A percentile compares a stretch with the other conserved stretches of the same genome.
phyloP scores from a whole-genome alignment of 2,329 filamentous ascomycete genomes.

The Gliomastix tumulicola region DNA sequence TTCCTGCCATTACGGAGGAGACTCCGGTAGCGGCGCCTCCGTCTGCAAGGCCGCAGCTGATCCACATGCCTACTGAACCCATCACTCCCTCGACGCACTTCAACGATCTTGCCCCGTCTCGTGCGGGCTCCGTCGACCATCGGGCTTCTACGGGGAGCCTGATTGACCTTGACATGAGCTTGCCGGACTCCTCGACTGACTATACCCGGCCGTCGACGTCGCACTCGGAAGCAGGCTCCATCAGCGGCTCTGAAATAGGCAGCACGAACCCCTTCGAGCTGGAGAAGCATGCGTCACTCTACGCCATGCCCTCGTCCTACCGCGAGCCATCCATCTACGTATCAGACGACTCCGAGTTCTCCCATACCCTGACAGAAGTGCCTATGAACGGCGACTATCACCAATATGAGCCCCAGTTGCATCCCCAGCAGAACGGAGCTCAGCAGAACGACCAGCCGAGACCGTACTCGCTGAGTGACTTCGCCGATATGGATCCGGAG shows the following conservation, averaged over 20 bases:
- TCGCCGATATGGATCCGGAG: constrained; percentile 31
- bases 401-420: constrained; percentile 5
- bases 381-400: constrained; percentile 8
- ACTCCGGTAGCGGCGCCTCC: constrained; percentile 10
- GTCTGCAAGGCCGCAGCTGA: constrained; percentile 31
- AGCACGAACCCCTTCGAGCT: constrained; percentile 54
- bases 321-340: constrained; percentile 56
- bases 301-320: constrained; percentile 29
- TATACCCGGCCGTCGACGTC: constrained; percentile 49
- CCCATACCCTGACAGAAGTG: constrained; percentile 15
- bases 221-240: constrained; percentile 49
- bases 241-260: constrained; percentile 49
- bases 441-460: constrained; percentile 7
- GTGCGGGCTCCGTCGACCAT: constrained; percentile 22
- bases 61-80: constrained; percentile 46
- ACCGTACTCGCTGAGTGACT: constrained; percentile 31
- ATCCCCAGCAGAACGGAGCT: constrained; percentile 2
- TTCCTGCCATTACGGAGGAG: constrained; percentile 20
- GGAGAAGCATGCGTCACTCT: constrained; percentile 54
- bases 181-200: constrained; percentile 44
- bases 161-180: constrained; percentile 49
- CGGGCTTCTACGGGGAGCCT: constrained; percentile 36
- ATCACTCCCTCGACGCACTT: constrained; percentile 30
- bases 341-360: constrained; percentile 48
- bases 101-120: constrained; percentile 31